Conservation (phyloP, 2,329 filamentous ascomycete species). For the Arachnopeziza araneosa region DNA sequence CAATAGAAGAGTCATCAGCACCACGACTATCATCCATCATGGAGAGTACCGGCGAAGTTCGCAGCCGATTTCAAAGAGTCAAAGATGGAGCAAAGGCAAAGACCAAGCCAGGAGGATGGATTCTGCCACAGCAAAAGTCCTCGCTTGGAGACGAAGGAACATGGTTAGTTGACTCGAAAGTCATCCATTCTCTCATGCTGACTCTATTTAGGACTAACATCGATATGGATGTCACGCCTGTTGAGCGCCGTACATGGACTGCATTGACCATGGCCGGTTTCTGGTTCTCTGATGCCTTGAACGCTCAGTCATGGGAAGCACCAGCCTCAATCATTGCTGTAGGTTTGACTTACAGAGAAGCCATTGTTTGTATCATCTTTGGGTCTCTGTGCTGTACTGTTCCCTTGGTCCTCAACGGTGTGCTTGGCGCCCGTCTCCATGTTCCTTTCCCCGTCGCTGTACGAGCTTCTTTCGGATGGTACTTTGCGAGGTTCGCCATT, state of each 20-base stretch:
- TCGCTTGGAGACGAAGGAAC: constrained; percentile 36
- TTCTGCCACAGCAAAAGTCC: constrained; percentile 34
- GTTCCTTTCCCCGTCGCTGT: constrained; percentile 41
- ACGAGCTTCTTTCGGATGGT: constrained; percentile 40
- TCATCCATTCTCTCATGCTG: not conserved
- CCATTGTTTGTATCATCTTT: constrained; percentile 42
- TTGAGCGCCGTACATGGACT: constrained; percentile 41
- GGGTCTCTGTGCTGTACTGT: constrained; percentile 53
- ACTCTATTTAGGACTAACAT: constrained; percentile 35
- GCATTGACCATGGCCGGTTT: constrained; percentile 37
- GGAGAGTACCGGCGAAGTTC: constrained; percentile 6
- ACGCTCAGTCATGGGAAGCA: constrained; percentile 41
- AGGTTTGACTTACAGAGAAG: constrained; percentile 36
- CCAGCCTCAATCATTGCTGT: constrained; percentile 41
- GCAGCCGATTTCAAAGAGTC: constrained; percentile 25
- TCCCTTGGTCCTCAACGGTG: constrained; percentile 41
- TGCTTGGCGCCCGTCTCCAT: constrained; percentile 40
- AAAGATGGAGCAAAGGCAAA: constrained; percentile 32
- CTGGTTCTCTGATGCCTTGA: constrained; percentile 42
- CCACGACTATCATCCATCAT: constrained; percentile 1
- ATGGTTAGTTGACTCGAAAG: constrained; percentile 19
- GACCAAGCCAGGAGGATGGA: constrained; percentile 34
- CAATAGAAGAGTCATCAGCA: not conserved
- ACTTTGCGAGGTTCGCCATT: constrained; percentile 35
- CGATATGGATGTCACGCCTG: constrained; percentile 40